Base-by-base conservation (phyloP, 129 eudicot genomes). In the Artemisia tridentata region DNA sequence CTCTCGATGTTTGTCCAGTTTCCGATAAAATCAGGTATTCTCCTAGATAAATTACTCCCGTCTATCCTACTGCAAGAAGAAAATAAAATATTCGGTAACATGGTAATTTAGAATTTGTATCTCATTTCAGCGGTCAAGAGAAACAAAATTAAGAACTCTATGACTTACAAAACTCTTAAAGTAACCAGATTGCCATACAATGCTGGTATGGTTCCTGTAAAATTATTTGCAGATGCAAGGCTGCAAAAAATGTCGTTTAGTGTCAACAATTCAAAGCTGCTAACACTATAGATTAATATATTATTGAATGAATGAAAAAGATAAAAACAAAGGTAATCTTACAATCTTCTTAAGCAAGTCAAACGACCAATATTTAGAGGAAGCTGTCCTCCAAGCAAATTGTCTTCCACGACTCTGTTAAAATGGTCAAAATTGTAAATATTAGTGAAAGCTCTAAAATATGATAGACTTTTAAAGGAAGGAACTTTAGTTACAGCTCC, bases 21-120 rank as follows among this genome's bases (percentile, higher is more conserved):
- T 63, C 98, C 96, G 7, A 92, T 92, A 47, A 92, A 81, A 83
- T 72, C 83, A 27, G 98, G 98, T 69, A 92, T 92, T 73, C 67
- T 85, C 75, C 98, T 96, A 14, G 98, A 77, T 59, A 92, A 71
- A 47, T 51, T 8, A 73, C 72, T 92, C 72, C 96, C 98, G 63
- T 85, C 95, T 71, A 92, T 81, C 78, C 92, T 75, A 83, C 98
- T 87, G 92, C 82, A 87, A 78, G 75, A 55, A 56, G 68, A 49
- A 19, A 48, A 48, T 18, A 73, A 11, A 72, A 27, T 55, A 58
- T 65, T 56, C 47, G 45, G 0, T 19, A 38, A 57, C 45, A 67
- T 72, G 34, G 51, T 43, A 65, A 17, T 23, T 1, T 21, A 53
- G 65, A 59, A 59, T 50, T 18, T 5, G 38, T 23, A 58, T 58